Evolutionary conservation across 2,329 filamentous ascomycete species (phyloP).

Genomic region (Diaporthe sp.): DNA sequence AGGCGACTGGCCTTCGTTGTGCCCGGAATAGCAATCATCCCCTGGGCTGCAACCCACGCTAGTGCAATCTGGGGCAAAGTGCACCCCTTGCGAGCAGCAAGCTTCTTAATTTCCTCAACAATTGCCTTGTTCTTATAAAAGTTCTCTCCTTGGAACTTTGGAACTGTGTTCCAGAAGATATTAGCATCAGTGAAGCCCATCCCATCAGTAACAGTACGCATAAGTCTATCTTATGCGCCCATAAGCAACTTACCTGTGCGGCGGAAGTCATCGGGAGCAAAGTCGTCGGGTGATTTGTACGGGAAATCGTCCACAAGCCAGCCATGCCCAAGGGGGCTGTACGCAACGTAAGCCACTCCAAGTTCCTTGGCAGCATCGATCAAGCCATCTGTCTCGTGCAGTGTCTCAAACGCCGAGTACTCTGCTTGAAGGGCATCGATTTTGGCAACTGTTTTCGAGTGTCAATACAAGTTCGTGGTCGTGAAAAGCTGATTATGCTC

Average conservation of each 20-base stretch:
- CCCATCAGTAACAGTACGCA: too few species aligned
- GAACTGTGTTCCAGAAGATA: constrained; percentile 28
- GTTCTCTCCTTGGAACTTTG: constrained; percentile 59
- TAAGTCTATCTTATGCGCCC: not conserved
- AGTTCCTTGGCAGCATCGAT: constrained; percentile 58
- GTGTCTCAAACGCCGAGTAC: constrained; percentile 59
- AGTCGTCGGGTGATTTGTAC: constrained; percentile 60
- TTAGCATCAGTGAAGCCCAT: not conserved
- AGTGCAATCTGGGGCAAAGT: constrained; percentile 52
- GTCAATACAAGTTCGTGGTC: not conserved
- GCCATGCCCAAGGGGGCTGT: constrained; percentile 62
- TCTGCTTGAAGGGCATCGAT: constrained; percentile 63
- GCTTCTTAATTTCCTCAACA: constrained; percentile 57
- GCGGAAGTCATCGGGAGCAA: constrained; percentile 47
- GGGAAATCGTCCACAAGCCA: constrained; percentile 61
- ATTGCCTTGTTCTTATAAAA: constrained; percentile 60
- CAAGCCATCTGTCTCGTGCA: constrained; percentile 56
- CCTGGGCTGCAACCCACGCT: constrained; percentile 51
- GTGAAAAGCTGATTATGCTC: not conserved
- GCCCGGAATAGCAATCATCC: constrained; percentile 28
- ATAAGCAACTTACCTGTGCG: not conserved
- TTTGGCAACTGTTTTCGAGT: constrained; percentile 55
- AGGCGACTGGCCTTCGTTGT: constrained; percentile 17
- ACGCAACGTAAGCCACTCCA: constrained; percentile 59
- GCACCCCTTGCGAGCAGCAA: constrained; percentile 53